Base-by-base conservation (phyloP, 495 filamentous ascomycete species). In the Podospora anserina region DNA sequence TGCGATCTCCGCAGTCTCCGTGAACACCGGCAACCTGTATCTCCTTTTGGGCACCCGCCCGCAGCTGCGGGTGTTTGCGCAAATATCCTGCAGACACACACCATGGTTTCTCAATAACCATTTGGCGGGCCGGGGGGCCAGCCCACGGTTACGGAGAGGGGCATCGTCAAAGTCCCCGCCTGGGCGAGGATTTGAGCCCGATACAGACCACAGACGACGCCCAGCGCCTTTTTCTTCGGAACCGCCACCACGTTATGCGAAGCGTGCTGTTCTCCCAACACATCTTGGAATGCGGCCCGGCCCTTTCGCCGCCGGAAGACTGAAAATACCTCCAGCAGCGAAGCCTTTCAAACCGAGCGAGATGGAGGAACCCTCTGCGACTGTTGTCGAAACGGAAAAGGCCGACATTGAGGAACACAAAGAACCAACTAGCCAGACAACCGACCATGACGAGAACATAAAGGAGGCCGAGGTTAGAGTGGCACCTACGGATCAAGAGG, bases 51-150 rank as follows among this genome's bases (percentile, higher is more conserved):
- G 73, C 62, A 70, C 66, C 67, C 77, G 71, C 75, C 80, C 84
- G 79, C 83, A 78, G 64, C 79, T 76, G 82, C 84, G 83, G 82
- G 82, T 81, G 74, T 77, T 80, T 75, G 78, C 80, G 76, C 78
- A 80, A 80, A 85, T 85, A 85, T 80, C 78, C 69, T 76, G 68
- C 75, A 82, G 78, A 73, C 69, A 66, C 70, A 68, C 70, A 65
- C 63, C 23, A 86, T 86, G 85, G 79, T 75, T 60, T 64, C 75
- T 59, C 82, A 81, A 80, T 86, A 83, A 80, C 83, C 71, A 69
- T 55, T 66, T 28, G 54, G 82, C 64, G 74, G 84, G 83, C 84
- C 83, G 82, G 82, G 84, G 78, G 81, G 84, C 83, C 83, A 81
- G 18, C 66, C 65, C 66, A 65, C 62, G 60, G 61, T 30, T 77